Conservation (phyloP, 306 rosid species). For the Vigna nakashimae region DNA sequence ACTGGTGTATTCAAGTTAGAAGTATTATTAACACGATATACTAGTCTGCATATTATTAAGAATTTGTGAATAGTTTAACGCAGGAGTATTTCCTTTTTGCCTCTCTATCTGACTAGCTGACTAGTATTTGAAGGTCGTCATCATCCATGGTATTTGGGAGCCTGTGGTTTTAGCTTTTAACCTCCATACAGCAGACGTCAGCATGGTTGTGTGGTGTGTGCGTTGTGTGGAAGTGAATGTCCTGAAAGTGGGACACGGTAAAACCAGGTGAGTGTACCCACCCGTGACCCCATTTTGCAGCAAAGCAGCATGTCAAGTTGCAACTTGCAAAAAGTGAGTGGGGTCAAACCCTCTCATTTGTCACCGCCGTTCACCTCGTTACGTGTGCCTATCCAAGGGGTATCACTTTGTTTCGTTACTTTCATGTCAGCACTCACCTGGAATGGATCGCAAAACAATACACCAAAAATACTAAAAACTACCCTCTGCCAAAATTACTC, state of each 20-base stretch:
- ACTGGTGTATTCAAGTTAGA: neutral
- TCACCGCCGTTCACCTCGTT: constrained; percentile 43
- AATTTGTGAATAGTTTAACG: too few species aligned
- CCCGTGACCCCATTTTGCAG: constrained; percentile 43
- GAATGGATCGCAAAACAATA: neutral
- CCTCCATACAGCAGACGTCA: neutral
- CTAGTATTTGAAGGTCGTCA: neutral
- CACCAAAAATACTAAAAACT: neutral
- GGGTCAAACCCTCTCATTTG: constrained; percentile 49
- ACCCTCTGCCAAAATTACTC: neutral
- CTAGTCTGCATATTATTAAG: neutral
- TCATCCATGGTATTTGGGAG: neutral
- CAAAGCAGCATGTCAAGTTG: constrained; percentile 18
- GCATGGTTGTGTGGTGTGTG: neutral
- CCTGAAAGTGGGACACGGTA: constrained; percentile 23
- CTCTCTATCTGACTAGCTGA: neutral
- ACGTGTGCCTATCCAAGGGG: constrained; percentile 46
- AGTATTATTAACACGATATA: neutral
- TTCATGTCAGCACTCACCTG: constrained; percentile 54
- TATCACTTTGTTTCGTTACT: constrained; percentile 57
- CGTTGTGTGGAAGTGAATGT: constrained; percentile 3
- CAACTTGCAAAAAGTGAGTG: constrained; percentile 30
- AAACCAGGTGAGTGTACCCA: neutral
- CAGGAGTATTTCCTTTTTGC: neutral
- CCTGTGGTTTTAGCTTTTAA: constrained; percentile 13